Percentiles rank a stretch among this genome's conserved stretches.
phyloP scores from a whole-genome alignment of 441 rosid species.

The Cnidoscolus chayamansa region DNA sequence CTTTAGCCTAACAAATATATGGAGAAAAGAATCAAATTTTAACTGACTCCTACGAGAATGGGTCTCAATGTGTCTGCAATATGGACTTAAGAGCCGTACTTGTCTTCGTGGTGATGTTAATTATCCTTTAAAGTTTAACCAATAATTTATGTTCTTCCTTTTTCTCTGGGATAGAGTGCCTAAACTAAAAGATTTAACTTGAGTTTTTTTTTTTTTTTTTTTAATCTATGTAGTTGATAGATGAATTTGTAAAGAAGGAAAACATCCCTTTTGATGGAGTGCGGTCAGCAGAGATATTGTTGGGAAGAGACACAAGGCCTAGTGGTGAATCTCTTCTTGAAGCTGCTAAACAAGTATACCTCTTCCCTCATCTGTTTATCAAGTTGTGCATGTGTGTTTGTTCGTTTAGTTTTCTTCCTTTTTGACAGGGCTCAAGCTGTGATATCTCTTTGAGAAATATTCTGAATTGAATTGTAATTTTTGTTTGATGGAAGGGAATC shows the following conservation, averaged over 20 bases:
- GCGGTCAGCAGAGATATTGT: constrained; percentile 47
- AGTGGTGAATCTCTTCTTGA: constrained; percentile 83
- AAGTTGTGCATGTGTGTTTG: background rate
- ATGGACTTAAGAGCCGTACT: background rate
- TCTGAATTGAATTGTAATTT: constrained; percentile 5
- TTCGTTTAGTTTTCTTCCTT: background rate
- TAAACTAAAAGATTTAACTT: background rate
- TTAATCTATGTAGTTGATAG: constrained; percentile 42
- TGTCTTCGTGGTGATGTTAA: background rate
- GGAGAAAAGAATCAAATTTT: background rate
- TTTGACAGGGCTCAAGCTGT: constrained; percentile 3
- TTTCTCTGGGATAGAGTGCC: background rate
- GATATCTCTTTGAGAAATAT: background rate
- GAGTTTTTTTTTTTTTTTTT: constrained; percentile 2
- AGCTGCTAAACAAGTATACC: constrained; percentile 62
- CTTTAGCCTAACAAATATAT: background rate
- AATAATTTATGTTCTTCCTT: background rate
- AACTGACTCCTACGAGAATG: background rate
- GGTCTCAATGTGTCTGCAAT: background rate
- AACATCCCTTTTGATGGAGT: constrained; percentile 47
- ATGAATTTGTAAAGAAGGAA: constrained; percentile 60
- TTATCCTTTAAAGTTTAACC: background rate
- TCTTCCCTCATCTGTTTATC: background rate
- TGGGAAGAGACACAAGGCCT: constrained; percentile 94
- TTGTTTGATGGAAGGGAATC: constrained; percentile 46